phyloP scores from a whole-genome alignment of 495 filamentous ascomycete genomes.

The Neurospora sp. region DNA sequence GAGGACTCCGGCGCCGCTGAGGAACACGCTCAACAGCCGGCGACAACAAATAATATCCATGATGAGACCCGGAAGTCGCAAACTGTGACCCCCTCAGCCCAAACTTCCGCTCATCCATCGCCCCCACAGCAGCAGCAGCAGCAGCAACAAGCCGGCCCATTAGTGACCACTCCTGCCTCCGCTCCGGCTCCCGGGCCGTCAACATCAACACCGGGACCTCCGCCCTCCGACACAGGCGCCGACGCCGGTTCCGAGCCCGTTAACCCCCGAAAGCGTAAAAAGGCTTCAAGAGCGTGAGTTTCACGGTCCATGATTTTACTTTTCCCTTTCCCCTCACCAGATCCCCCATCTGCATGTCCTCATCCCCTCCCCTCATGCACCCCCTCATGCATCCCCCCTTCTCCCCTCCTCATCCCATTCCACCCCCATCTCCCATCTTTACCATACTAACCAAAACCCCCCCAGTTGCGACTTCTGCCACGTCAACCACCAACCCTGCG shows the following conservation, averaged over 20 bases:
- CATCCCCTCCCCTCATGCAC: too few relatives aligned
- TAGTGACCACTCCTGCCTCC: not conserved
- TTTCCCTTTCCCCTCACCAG: not conserved
- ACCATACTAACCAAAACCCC: not conserved
- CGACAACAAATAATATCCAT: not conserved
- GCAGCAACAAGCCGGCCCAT: not conserved
- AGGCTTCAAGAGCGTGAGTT: slow-evolving; percentile 28
- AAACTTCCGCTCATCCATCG: not conserved
- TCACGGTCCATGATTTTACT: not conserved
- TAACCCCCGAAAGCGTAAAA: slow-evolving; percentile 29
- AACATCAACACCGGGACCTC: slow-evolving; percentile 3
- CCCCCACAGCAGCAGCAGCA: not conserved
- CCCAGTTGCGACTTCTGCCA: slow-evolving; percentile 29
- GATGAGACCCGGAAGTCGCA: not conserved
- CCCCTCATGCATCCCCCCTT: too few relatives aligned
- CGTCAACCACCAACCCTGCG: slow-evolving; percentile 30
- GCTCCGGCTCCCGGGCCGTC: not conserved
- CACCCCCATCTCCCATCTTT: not conserved
- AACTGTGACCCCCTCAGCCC: not conserved
- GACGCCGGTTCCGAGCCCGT: slow-evolving; percentile 22
- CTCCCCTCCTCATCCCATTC: not conserved
- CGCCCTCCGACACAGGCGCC: slow-evolving; percentile 13
- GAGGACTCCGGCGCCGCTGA: not conserved
- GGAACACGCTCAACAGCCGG: not conserved
- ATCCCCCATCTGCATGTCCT: too few relatives aligned